Base-by-base conservation (phyloP, 148 eudicot species). In the Rhododendron simsii region DNA sequence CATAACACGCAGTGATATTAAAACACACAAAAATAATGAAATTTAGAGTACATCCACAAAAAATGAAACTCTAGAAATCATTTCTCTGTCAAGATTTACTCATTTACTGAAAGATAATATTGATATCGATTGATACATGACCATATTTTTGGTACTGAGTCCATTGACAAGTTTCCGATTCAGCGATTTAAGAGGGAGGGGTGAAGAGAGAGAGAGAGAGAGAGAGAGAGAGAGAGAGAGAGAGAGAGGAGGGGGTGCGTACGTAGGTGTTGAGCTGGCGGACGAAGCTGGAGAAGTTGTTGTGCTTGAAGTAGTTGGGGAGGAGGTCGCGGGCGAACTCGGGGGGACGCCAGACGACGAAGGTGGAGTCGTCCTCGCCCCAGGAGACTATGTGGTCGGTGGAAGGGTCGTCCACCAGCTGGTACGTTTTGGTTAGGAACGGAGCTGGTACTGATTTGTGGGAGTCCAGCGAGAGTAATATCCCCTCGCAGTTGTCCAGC, bases 271-370 rank as follows among this genome's bases (percentile, higher is more conserved):
- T 94, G 89, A 94, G 95, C 63, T 93, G 95, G 78, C 95, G 93
- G 45, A 93, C 96, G 63, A 92, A 93, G 90, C 91, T 88, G n/a
- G 96, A 92, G 90, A 92, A 94, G 82, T 94, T 94, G 87, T 94
- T 94, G 67, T 94, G 96, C 92, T 94, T 94, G 89, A 93, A 94
- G 84, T 91, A 94, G 47, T 93, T 94, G 20, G 97, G 94, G 23
- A 92, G 93, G 59, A 94, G 89, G 81, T 96, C 98, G 21, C 98
- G 94, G 0, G 98, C 98, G 85, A 96, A 96, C 88, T 96, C 98
- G 1, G 98, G 95, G 0, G 98, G 98, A 1, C 98, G 94, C 98
- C 98, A 94, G 2, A 96, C 98, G 35, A 95, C 90, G 65, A 96
- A 96, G 20, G 98, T 95, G 78, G 96, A 15, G 85, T 93, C 92